Percentiles rank a stretch among this genome's conserved stretches.
phyloP scores from a whole-genome alignment of 2,329 filamentous ascomycete genomes.

The Alternaria sp. region DNA sequence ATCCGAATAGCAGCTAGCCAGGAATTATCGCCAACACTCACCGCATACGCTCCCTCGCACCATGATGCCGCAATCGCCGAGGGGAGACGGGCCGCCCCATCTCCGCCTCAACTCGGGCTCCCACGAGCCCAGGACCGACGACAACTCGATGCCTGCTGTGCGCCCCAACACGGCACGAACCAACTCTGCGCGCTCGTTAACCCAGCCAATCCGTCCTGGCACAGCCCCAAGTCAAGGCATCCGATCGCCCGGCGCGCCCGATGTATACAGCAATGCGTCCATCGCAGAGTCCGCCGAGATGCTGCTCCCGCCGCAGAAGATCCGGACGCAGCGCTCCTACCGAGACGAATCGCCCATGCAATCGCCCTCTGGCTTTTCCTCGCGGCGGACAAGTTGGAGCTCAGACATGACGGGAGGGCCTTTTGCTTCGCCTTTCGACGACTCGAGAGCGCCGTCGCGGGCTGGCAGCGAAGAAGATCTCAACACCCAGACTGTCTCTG shows the following conservation, averaged over 20 bases:
- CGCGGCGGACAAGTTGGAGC: slow-evolving; percentile 69
- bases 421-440: slow-evolving; percentile 64
- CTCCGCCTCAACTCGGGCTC: slow-evolving; percentile 69
- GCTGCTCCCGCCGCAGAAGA: slow-evolving; percentile 57
- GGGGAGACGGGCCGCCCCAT: slow-evolving; percentile 58
- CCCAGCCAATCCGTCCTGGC: slow-evolving; percentile 46
- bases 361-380: slow-evolving; percentile 63
- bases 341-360: slow-evolving; percentile 58
- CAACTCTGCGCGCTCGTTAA: slow-evolving; percentile 54
- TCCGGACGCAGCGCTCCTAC: slow-evolving; percentile 56
- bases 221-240: slow-evolving; percentile 40
- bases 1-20: slow-evolving; percentile 24
- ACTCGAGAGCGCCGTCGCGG: slow-evolving; percentile 64
- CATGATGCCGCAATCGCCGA: slow-evolving; percentile 40
- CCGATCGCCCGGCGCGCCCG: slow-evolving; percentile 30
- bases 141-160: slow-evolving; percentile 33
- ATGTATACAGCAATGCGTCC: slow-evolving; percentile 45
- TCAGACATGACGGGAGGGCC: slow-evolving; percentile 62
- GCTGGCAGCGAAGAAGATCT: slow-evolving; percentile 69
- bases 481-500: slow-evolving; percentile 74
- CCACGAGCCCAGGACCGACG: slow-evolving; percentile 56
- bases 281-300: slow-evolving; percentile 57
- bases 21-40: slow-evolving; percentile 25
- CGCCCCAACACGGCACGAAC: slow-evolving; percentile 50
- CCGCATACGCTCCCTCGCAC: slow-evolving; percentile 40